Base-by-base conservation (phyloP, 225 moss, liverwort and hornwort species). In the Pleurozium schreberi region DNA sequence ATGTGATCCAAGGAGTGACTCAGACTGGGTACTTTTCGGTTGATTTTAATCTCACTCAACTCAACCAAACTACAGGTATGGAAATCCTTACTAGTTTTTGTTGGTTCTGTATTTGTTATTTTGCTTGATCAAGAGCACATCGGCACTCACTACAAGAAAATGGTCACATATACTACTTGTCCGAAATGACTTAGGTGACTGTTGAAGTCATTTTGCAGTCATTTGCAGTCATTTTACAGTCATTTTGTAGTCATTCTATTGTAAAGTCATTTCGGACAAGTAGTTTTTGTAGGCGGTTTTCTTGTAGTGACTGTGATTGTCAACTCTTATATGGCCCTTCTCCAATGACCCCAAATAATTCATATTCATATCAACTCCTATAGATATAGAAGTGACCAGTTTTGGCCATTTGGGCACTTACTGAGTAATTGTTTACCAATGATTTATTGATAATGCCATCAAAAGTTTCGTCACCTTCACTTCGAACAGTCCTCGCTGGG, bases 21-120 rank as follows among this genome's bases (percentile, higher is more conserved):
- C 58, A 86, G 43, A 89, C 87, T 43, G 97, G 91, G 28, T 94
- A 75, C 22, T 99, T 96, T 66, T 91, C 95, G 71, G 94, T 93
- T 63, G 95, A 93, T 79, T 94, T 89, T 80, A 93, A 86, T 74
- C 71, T 87, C 8, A 27, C 84, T 58, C 87, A 94, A 69, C 90
- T 95, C 38, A 75, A 87, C 36, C 81, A 58, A 78, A 87, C 89
- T 60, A 92, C 88, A 85, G 95, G 95, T 93, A 90, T 71, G 36
- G 31, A 45, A 90, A 52, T 86, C 62, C 34, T 36, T 36, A 11
- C 34, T 57, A 36, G n/a, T 7, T 81, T 47, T 40, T 74, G 70
- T 45, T 80, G 62, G 49, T 75, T 75, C 31, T 64, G 28, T 55
- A 45, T 53, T 65, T 45, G 12, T 65, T 36, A 47, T 49, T 34